Percentiles rank a stretch among this genome's conserved stretches.
These are phyloP conservation scores for Teunomyces pallodes DNA, from an alignment of 805 yeast species.

Conservation along the genomic window DNA sequence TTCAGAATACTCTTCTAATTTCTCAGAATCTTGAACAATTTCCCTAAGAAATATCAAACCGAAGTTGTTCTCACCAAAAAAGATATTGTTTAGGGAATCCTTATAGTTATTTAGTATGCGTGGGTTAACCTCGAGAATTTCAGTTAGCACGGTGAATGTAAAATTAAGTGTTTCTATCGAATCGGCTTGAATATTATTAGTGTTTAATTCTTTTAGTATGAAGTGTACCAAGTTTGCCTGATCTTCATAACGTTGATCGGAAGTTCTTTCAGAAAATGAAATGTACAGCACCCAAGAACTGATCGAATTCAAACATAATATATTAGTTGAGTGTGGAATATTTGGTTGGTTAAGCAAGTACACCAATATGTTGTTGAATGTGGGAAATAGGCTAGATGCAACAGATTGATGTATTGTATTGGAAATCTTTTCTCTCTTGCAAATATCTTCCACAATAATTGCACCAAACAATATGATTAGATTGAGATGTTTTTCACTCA, in stretches of 20 bases:
- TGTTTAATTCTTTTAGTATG: constrained; percentile 6
- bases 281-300: constrained; percentile 39
- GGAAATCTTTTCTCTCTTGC: constrained; percentile 28
- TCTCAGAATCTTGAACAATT: constrained; percentile 28
- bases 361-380: constrained; percentile 15
- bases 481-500: constrained; percentile 12
- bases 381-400: constrained; percentile 31
- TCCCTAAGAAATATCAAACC: constrained; percentile 38
- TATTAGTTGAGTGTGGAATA: constrained; percentile 3
- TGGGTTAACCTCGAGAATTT: constrained; percentile 47
- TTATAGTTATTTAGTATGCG: constrained; percentile 34
- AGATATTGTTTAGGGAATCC: constrained; percentile 23
- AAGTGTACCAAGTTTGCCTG: constrained; percentile 9
- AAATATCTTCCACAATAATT: constrained; percentile 51
- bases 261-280: constrained; percentile 33
- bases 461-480: constrained; percentile 36
- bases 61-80: constrained; percentile 45
- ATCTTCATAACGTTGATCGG: constrained; percentile 26
- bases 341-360: constrained; percentile 2
- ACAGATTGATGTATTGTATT: constrained; percentile 38
- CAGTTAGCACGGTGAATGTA: constrained; percentile 37
- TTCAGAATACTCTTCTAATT: constrained; percentile 26
- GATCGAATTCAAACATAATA: constrained; percentile 23
- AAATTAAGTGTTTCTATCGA: constrained; percentile 11
- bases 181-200: neutral